Evolutionary conservation across 192 early-diverging fungal species (phyloP).

Genomic region (Kickxella alabastrina): DNA sequence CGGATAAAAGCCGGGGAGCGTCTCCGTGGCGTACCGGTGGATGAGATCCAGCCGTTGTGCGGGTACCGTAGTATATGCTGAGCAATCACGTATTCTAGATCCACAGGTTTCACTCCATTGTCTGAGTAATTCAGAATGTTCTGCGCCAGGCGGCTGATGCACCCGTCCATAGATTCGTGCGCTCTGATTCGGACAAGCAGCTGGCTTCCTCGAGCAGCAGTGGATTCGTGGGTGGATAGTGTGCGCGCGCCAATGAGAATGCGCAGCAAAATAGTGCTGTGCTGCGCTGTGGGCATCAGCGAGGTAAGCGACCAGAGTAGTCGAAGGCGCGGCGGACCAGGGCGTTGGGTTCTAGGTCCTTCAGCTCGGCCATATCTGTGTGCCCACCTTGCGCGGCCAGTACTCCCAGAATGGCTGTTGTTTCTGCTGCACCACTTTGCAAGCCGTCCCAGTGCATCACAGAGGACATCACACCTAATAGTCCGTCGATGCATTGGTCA

Average conservation of each 20-base stretch:
- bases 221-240: constrained; percentile 14
- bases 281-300: constrained; percentile 11
- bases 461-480: constrained; percentile 25
- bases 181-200: constrained; percentile 11
- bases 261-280: constrained; percentile 18
- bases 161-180: constrained; percentile 38
- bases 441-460: constrained; percentile 45
- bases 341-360: neutral
- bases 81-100: constrained; percentile 28
- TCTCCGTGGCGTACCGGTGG: constrained; percentile 19
- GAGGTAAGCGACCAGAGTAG: constrained; percentile 15
- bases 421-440: constrained; percentile 5
- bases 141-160: constrained; percentile 23
- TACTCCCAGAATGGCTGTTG: constrained; percentile 18
- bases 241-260: constrained; percentile 27
- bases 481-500: constrained; percentile 22
- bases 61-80: constrained; percentile 35
- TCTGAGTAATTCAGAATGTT: constrained; percentile 16
- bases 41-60: constrained; percentile 26
- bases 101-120: constrained; percentile 11
- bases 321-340: constrained; percentile 46
- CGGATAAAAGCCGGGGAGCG: constrained; percentile 7
- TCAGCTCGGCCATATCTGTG: constrained; percentile 22
- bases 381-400: constrained; percentile 27
- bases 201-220: constrained; percentile 5